Evolutionary conservation across 176 grass and related monocot species (phyloP).

Genomic region (Elaeis guineensis): DNA sequence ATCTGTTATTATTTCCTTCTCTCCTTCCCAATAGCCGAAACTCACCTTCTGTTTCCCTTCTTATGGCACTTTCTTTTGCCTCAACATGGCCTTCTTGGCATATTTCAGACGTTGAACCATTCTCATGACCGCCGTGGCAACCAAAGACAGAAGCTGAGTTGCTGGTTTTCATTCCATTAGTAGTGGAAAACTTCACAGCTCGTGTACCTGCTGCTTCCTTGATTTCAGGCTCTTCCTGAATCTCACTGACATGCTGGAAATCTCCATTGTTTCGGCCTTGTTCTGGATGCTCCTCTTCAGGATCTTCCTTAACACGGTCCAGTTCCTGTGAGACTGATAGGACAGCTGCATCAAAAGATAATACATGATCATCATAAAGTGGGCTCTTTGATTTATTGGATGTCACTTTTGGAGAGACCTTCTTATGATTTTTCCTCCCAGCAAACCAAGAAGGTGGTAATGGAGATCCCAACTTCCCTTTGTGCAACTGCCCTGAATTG

Average conservation of each 20-base stretch:
- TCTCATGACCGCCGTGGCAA: slow-evolving; percentile 21
- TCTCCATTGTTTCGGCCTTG: slow-evolving; percentile 34
- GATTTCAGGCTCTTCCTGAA: slow-evolving; percentile 71
- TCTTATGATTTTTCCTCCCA: slow-evolving; percentile 59
- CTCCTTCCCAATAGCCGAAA: slow-evolving; percentile 90
- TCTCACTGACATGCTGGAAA: slow-evolving; percentile 66
- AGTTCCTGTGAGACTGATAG: slow-evolving; percentile 74
- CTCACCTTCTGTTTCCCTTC: slow-evolving; percentile 90
- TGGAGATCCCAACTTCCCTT: slow-evolving; percentile 77
- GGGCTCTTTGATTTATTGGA: slow-evolving; percentile 63
- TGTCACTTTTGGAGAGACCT: slow-evolving; percentile 43
- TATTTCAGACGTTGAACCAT: slow-evolving; percentile 51
- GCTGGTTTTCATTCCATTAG: slow-evolving; percentile 23
- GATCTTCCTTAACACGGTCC: slow-evolving; percentile 42
- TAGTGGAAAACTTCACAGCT: slow-evolving; percentile 44
- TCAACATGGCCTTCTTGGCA: slow-evolving; percentile 38
- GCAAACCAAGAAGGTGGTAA: slow-evolving; percentile 80
- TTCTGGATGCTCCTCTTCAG: slow-evolving; percentile 36
- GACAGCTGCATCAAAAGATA: slow-evolving; percentile 93
- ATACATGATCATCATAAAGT: slow-evolving; percentile 58
- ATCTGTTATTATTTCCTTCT: slow-evolving; percentile 49
- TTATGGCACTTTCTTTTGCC: slow-evolving; percentile 88
- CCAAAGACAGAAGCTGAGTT: slow-evolving; percentile 46
- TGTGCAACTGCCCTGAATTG: slow-evolving; percentile 53
- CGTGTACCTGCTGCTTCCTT: slow-evolving; percentile 36